Evolutionary conservation across 176 grass and related monocot species (phyloP).

Genomic region (Avena eriantha): DNA sequence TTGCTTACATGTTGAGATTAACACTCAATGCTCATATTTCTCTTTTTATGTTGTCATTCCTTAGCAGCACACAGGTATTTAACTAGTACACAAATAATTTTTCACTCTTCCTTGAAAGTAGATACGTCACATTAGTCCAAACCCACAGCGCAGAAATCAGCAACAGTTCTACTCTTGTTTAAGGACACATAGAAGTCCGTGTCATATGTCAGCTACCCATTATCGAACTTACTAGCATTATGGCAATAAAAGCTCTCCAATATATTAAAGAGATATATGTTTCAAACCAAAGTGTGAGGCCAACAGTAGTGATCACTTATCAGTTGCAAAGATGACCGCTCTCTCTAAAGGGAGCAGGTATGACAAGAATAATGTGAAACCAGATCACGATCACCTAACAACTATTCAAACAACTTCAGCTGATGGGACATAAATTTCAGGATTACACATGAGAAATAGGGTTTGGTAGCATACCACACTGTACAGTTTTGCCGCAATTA

Average conservation of each 20-base stretch:
- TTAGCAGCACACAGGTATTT: too few species aligned
- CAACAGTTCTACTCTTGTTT: background rate
- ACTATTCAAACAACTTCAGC: background rate
- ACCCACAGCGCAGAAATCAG: too few species aligned
- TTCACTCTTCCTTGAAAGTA: background rate
- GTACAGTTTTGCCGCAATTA: background rate
- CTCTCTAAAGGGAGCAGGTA: background rate
- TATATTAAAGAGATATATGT: background rate
- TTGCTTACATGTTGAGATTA: too few species aligned
- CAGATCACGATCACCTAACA: background rate
- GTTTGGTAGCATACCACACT: background rate
- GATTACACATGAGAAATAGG: background rate
- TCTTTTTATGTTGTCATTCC: too few species aligned
- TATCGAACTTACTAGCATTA: background rate
- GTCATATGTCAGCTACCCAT: background rate
- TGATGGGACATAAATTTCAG: background rate
- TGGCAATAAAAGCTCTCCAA: background rate
- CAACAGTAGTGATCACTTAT: background rate
- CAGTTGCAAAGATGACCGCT: too few species aligned
- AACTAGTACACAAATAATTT: background rate
- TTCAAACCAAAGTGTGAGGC: background rate
- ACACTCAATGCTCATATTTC: too few species aligned
- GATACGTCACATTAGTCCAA: background rate
- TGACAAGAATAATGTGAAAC: background rate
- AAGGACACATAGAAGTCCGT: background rate